phyloP scores from a whole-genome alignment of 176 grass and related monocot genomes.

The Carex myosuroides region DNA sequence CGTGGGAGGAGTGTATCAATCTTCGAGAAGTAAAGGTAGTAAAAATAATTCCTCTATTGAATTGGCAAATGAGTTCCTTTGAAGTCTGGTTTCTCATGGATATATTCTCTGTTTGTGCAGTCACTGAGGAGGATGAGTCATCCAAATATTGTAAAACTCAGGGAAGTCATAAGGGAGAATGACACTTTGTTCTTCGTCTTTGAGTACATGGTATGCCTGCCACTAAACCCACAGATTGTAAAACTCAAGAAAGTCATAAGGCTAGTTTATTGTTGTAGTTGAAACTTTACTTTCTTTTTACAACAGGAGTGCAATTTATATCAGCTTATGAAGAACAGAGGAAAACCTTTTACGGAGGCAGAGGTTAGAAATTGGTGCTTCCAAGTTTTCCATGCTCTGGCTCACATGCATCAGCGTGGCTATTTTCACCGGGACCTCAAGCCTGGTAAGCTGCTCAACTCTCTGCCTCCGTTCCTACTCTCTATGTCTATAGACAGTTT shows the following conservation, averaged over 20 bases:
- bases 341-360: slow-evolving; percentile 65
- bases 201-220: slow-evolving; percentile 87
- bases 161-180: slow-evolving; percentile 96
- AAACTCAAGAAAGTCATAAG: background rate
- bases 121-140: slow-evolving; percentile 89
- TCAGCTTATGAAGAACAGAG: slow-evolving; percentile 91
- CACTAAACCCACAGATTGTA: background rate
- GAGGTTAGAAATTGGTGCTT: slow-evolving; percentile 93
- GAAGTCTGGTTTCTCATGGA: slow-evolving; percentile 13
- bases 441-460: slow-evolving; percentile 55
- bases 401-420: slow-evolving; percentile 94
- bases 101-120: slow-evolving; percentile 31
- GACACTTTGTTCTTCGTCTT: slow-evolving; percentile 89
- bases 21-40: slow-evolving; percentile 99
- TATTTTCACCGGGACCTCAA: slow-evolving; percentile 99
- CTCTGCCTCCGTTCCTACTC: background rate
- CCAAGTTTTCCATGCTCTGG: slow-evolving; percentile 96
- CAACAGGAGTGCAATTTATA: slow-evolving; percentile 94
- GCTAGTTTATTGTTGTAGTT: background rate
- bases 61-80: slow-evolving; percentile 13
- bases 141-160: slow-evolving; percentile 98
- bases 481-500: background rate
- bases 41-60: slow-evolving; percentile 8
- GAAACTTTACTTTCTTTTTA: background rate
- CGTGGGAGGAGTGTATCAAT: slow-evolving; percentile 97